These are phyloP conservation scores for Abrus precatorius DNA, from an alignment of 306 rosid genomes.

Conservation along the genomic window DNA sequence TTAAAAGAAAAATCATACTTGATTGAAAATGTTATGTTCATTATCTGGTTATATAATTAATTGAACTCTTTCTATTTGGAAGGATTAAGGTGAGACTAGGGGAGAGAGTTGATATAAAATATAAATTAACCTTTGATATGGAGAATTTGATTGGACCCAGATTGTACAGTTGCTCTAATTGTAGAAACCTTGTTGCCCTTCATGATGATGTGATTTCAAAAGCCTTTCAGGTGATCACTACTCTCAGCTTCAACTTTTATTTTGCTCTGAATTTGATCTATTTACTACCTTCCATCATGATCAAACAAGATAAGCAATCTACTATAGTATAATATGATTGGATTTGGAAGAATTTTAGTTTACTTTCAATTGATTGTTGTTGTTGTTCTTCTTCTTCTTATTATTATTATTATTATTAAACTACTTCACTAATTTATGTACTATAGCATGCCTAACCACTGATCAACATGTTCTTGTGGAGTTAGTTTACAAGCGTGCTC, in stretches of 20 bases:
- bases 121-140: constrained; percentile 46
- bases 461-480: background rate
- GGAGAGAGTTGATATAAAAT: constrained; percentile 16
- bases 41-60: background rate
- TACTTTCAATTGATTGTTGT: background rate
- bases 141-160: constrained; percentile 63
- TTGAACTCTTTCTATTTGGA: background rate
- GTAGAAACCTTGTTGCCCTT: constrained; percentile 71
- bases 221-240: constrained; percentile 71
- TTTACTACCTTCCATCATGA: background rate
- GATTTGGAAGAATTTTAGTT: constrained; percentile 12
- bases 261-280: background rate
- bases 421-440: background rate
- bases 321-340: background rate
- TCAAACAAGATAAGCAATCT: constrained; percentile 9
- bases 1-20: background rate
- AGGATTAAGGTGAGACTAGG: background rate
- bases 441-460: constrained; percentile 6
- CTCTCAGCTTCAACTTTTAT: background rate
- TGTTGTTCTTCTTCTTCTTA: background rate
- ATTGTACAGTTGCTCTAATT: constrained; percentile 67
- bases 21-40: constrained; percentile 3
- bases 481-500: background rate
- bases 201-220: constrained; percentile 76
- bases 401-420: background rate